Conservation (phyloP, 805 yeast species). For the Candida broadrunensis region DNA sequence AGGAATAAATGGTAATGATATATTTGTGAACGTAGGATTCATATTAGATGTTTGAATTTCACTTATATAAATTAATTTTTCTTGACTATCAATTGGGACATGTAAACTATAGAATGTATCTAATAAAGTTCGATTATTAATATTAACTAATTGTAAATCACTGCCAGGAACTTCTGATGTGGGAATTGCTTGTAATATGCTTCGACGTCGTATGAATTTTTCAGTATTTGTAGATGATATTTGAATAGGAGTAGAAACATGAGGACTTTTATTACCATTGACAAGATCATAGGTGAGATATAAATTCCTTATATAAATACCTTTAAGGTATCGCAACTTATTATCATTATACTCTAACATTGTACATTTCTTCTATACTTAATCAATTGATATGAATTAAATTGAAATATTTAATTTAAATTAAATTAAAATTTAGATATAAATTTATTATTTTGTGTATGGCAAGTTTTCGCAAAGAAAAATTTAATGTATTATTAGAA, state of each 20-base stretch:
- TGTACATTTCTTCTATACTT: background rate
- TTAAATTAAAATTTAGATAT: too few species aligned
- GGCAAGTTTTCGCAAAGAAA: too few species aligned
- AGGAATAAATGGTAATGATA: slow-evolving; percentile 20
- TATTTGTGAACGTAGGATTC: slow-evolving; percentile 25
- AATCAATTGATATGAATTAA: background rate
- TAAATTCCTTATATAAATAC: background rate
- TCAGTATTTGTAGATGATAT: background rate
- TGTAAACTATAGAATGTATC: slow-evolving; percentile 28
- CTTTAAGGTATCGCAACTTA: background rate
- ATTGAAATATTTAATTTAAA: too few species aligned
- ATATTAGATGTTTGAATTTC: slow-evolving; percentile 19
- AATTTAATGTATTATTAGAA: too few species aligned
- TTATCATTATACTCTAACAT: background rate
- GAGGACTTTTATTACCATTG: background rate
- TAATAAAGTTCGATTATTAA: slow-evolving; percentile 13
- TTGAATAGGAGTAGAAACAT: background rate
- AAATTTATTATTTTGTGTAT: too few species aligned
- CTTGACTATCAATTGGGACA: slow-evolving; percentile 7
- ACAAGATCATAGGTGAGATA: background rate
- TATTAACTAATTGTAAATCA: slow-evolving; percentile 5
- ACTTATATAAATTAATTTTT: slow-evolving; percentile 27
- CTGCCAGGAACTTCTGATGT: background rate
- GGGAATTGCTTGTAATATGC: background rate
- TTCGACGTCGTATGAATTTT: background rate